Percentiles rank a stretch among this genome's conserved stretches.
phyloP scores from a whole-genome alignment of 1,284 basidiomycete genomes.

The Boletus semigastroideus region DNA sequence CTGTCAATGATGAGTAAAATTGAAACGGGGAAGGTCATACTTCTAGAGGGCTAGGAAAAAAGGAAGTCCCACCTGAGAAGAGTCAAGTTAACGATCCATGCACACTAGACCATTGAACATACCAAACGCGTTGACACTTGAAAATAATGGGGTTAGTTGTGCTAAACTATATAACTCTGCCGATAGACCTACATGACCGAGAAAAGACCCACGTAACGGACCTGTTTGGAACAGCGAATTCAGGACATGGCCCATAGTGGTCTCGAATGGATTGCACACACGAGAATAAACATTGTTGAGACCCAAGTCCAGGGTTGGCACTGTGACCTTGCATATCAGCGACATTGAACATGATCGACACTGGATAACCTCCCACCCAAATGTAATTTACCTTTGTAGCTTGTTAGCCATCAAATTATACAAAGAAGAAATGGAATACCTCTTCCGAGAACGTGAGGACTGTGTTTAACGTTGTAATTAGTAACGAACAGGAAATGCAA shows the following conservation, averaged over 20 bases:
- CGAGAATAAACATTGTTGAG: not conserved
- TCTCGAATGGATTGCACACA: not conserved
- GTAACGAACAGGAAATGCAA: not conserved
- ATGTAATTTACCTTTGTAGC: not conserved
- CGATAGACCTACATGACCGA: not conserved
- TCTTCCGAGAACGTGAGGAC: not conserved
- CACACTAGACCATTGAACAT: not conserved
- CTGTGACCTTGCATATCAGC: not conserved
- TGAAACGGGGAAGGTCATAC: not conserved
- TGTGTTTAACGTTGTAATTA: not conserved
- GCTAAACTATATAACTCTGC: not conserved
- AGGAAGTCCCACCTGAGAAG: not conserved
- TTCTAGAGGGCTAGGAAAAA: not conserved
- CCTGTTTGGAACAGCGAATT: not conserved
- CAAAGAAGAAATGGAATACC: not conserved
- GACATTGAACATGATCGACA: not conserved
- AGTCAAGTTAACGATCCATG: not conserved
- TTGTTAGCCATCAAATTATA: not conserved
- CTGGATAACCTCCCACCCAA: not conserved
- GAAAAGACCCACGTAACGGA: slow-evolving; percentile 4
- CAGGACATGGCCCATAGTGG: not conserved
- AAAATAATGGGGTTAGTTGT: not conserved
- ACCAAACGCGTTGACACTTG: not conserved
- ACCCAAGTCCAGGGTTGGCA: not conserved
- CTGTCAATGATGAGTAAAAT: not conserved